Evolutionary conservation across 202 grass and related monocot species (phyloP).

Genomic region (Dendrocalamus latiflorus): DNA sequence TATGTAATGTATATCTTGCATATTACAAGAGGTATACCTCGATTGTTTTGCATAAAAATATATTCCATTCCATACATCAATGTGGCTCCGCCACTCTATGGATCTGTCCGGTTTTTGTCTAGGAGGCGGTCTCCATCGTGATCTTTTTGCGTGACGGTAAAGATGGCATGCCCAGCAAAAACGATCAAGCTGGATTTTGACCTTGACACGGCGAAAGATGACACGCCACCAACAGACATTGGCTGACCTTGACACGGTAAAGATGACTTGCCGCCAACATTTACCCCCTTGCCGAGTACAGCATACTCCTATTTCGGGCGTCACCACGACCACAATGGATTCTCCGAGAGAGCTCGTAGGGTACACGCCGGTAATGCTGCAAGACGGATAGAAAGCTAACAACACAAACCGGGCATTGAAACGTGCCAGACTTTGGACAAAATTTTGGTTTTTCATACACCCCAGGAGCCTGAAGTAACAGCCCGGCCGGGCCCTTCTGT

Average conservation of each 20-base stretch:
- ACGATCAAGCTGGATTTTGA: not conserved
- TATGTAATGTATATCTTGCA: too few relatives aligned
- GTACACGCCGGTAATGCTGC: not conserved
- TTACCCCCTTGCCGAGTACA: not conserved
- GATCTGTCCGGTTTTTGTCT: not conserved
- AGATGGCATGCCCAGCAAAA: not conserved
- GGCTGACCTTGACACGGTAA: too few relatives aligned
- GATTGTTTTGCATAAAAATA: too few relatives aligned
- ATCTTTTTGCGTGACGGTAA: not conserved
- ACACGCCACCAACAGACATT: not conserved
- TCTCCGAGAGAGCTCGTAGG: not conserved
- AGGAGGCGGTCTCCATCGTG: not conserved
- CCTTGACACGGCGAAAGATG: too few relatives aligned
- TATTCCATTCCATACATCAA: too few relatives aligned
- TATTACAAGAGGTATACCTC: too few relatives aligned
- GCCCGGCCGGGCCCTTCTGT: not conserved
- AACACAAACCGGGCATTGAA: not conserved
- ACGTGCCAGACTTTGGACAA: not conserved
- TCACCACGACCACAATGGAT: not conserved
- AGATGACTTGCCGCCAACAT: not conserved
- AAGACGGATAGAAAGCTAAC: not conserved
- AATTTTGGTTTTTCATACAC: not conserved
- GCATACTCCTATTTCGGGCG: not conserved
- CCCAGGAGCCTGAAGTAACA: not conserved
- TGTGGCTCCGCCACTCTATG: too few relatives aligned